phyloP scores from a whole-genome alignment of 140 eudicot species.

The Bidens hawaiensis region DNA sequence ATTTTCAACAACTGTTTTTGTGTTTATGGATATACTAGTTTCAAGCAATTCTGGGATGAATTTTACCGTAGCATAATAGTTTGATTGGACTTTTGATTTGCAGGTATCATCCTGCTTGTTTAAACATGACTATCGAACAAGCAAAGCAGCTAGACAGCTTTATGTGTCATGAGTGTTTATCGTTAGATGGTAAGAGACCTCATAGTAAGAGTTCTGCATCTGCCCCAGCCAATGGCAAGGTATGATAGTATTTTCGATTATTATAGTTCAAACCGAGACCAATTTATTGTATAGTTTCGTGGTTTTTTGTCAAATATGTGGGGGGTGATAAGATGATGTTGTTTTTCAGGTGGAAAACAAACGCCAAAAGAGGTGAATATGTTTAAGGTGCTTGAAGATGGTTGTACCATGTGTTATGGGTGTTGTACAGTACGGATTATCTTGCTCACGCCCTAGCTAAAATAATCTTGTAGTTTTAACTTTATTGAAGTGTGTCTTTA shows the following conservation, averaged over 20 bases:
- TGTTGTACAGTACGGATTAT: constrained; percentile 30
- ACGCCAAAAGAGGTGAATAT: constrained; percentile 32
- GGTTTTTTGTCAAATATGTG: neutral
- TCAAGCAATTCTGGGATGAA: no score
- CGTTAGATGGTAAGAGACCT: constrained; percentile 36
- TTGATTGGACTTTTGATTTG: neutral
- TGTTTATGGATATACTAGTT: no score
- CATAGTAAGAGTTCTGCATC: constrained; percentile 24
- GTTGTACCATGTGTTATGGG: constrained; percentile 18
- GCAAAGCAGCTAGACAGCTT: constrained; percentile 59
- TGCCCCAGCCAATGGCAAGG: constrained; percentile 44
- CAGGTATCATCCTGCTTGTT: constrained; percentile 78
- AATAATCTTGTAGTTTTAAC: constrained; percentile 6
- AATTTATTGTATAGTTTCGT: neutral
- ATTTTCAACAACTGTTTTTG: no score
- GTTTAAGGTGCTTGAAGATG: neutral
- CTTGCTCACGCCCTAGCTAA: constrained; percentile 3
- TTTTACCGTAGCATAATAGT: no score
- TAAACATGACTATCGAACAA: constrained; percentile 48
- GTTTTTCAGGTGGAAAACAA: constrained; percentile 28
- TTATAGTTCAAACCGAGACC: neutral
- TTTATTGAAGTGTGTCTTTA: constrained; percentile 11
- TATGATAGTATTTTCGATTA: neutral
- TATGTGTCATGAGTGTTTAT: constrained; percentile 47
- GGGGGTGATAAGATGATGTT: no score